Percentiles rank a stretch among this genome's conserved stretches.
Conservation (phyloP, 495 filamentous ascomycete species). For the Cercophora samala region DNA sequence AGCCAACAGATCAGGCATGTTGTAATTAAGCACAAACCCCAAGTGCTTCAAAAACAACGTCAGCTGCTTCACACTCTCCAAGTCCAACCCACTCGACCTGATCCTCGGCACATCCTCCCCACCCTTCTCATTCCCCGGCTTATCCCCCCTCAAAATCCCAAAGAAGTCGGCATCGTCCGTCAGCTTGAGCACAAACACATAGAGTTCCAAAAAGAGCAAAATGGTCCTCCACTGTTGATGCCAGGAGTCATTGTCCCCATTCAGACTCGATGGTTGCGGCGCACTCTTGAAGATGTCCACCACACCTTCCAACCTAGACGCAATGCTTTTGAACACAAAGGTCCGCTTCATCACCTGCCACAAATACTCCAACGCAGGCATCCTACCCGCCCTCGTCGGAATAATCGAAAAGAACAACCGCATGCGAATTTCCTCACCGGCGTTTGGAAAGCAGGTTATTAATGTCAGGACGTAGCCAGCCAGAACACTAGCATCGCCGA, state of each 20-base stretch:
- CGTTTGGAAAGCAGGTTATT: constrained; percentile 77
- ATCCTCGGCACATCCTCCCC: constrained; percentile 31
- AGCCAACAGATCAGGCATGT: constrained; percentile 52
- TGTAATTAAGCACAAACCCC: constrained; percentile 87
- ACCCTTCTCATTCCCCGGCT: constrained; percentile 6
- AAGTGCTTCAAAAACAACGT: constrained; percentile 87
- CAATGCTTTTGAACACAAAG: constrained; percentile 62
- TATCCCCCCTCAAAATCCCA: constrained; percentile 27
- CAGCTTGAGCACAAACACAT: constrained; percentile 83
- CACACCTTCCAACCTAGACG: constrained; percentile 28
- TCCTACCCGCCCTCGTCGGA: constrained; percentile 40
- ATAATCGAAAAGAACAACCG: constrained; percentile 85
- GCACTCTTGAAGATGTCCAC: constrained; percentile 28
- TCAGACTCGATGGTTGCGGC: constrained; percentile 20
- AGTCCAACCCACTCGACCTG: constrained; percentile 64
- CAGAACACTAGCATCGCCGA: constrained; percentile 65
- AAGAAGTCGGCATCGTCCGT: constrained; percentile 92
- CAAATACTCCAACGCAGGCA: constrained; percentile 82
- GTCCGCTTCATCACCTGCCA: constrained; percentile 75
- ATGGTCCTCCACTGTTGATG: constrained; percentile 83
- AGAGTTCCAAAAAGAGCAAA: constrained; percentile 88
- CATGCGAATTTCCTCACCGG: constrained; percentile 90
- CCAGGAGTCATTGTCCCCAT: constrained; percentile 33
- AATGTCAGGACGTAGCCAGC: constrained; percentile 86
- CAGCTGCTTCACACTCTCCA: constrained; percentile 69